Evolutionary conservation across 257 asterid species (phyloP), one percentile per base, ranked within the genome.

Genomic region (Solanum pennellii): DNA sequence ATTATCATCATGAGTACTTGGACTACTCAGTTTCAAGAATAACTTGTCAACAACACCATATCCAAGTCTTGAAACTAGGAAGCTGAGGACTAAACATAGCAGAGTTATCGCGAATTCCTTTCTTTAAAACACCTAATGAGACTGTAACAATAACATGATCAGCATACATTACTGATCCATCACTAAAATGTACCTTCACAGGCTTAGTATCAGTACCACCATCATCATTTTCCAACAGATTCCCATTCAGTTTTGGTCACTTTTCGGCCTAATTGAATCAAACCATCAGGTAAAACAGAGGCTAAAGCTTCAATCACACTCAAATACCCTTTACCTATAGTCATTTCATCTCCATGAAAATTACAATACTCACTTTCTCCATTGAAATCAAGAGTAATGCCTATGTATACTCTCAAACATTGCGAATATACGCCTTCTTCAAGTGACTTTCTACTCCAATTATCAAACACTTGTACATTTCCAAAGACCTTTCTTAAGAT

Each of bases 111-210:
- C 25, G 25, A 56, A 56, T 56, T 56, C 73, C 37, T 66, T 66
- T 66, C 25, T 96, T 96, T 5, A 95, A 91, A 47, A 95, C 98
- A 1, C 99, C 99, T 0, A 95, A 94, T 2, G 99, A 95, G 41
- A 94, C 98, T 1, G 99, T 96, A 7, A 95, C 89, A 12, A 96
- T 93, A 1, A 96, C 98, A 71, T 96, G 99, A 89, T 96, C 96
- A 1, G 95, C 98, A 1, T 71, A 18, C 89, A 93, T 49, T 12
- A 83, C 87, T 37, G 99, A 86, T 2, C 98, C 98, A 29, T 96
- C 98, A 13, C 65, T 21, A 25, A 96, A 95, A 89, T 92, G 97
- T 84, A 96, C 91, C 89, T 83, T 91, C 39, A 96, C 98, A 3
- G 96, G 96, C 79, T 89, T 87, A 27, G 39, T 68, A 68, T 27